Conservation (phyloP, 768 basidiomycete species). For the Podaxis sp. region DNA sequence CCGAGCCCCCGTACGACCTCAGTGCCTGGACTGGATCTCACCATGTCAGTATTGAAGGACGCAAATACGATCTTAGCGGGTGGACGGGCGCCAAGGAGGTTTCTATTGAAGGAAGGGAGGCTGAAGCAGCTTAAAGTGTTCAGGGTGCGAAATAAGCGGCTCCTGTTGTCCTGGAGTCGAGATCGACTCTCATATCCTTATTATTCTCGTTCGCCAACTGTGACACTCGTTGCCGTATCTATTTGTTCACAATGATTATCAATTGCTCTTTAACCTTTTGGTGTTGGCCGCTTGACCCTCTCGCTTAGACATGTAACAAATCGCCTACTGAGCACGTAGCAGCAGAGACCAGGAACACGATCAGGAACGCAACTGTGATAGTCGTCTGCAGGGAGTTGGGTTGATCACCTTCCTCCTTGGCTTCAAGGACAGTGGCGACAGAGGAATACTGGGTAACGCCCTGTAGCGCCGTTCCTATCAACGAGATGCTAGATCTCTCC, state of each 20-base stretch:
- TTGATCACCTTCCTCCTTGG: no score
- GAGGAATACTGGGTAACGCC: no score
- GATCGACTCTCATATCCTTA: not conserved
- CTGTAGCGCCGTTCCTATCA: no score
- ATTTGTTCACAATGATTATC: not conserved
- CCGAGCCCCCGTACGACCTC: not conserved
- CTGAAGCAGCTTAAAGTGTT: not conserved
- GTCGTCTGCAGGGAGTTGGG: no score
- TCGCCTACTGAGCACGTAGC: no score
- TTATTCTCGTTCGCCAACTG: not conserved
- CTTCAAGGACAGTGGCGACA: no score
- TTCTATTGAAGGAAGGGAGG: not conserved
- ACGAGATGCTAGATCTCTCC: no score
- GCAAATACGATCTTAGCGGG: not conserved
- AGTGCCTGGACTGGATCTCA: not conserved
- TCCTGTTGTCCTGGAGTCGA: not conserved
- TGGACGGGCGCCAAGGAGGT: not conserved
- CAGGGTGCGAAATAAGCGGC: not conserved
- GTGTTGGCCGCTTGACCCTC: no score
- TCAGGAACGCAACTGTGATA: no score
- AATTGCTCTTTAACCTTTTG: not conserved
- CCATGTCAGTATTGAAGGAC: not conserved
- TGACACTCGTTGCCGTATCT: not conserved
- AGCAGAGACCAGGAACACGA: no score
- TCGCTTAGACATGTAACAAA: no score